Conservation (phyloP, 768 basidiomycete species). For the Peribolospora kevripleyi region DNA sequence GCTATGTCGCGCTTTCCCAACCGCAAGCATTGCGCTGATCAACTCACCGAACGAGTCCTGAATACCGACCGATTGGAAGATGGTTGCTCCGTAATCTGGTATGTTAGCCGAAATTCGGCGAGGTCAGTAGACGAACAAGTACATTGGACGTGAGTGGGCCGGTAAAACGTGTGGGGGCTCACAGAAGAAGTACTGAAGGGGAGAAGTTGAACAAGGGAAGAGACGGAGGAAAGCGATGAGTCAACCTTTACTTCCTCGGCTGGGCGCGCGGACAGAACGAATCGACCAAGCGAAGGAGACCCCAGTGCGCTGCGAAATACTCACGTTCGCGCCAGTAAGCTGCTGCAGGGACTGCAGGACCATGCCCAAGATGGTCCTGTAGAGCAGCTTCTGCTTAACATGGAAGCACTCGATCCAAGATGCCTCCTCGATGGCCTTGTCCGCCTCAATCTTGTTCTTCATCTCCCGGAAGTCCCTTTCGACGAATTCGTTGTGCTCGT, state of each 20-base stretch:
- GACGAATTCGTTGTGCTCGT: not conserved
- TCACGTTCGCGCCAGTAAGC: constrained; percentile 45
- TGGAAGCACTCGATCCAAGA: constrained; percentile 50
- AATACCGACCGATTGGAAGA: constrained; percentile 44
- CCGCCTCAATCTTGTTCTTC: constrained; percentile 27
- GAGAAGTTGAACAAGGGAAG: constrained; percentile 4
- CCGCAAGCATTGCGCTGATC: too few species aligned
- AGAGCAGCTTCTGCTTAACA: constrained; percentile 32
- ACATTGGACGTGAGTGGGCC: not conserved
- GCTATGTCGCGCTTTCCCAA: too few species aligned
- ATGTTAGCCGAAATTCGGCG: not conserved
- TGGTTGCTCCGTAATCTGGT: constrained; percentile 28
- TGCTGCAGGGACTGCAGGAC: constrained; percentile 45
- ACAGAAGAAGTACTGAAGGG: constrained; percentile 2
- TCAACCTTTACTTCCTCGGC: too few species aligned
- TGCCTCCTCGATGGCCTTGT: constrained; percentile 22
- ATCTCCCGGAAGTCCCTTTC: constrained; percentile 24
- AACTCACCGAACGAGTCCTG: constrained; percentile 28
- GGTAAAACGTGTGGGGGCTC: not conserved
- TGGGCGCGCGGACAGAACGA: not conserved
- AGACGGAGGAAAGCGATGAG: too few species aligned
- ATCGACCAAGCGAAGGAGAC: not conserved
- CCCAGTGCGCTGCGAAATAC: not conserved
- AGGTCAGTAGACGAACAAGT: constrained; percentile 5
- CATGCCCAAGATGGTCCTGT: constrained; percentile 28